Evolutionary conservation across 257 asterid genomes (phyloP).

Genomic region (Euphrasia confusa): DNA sequence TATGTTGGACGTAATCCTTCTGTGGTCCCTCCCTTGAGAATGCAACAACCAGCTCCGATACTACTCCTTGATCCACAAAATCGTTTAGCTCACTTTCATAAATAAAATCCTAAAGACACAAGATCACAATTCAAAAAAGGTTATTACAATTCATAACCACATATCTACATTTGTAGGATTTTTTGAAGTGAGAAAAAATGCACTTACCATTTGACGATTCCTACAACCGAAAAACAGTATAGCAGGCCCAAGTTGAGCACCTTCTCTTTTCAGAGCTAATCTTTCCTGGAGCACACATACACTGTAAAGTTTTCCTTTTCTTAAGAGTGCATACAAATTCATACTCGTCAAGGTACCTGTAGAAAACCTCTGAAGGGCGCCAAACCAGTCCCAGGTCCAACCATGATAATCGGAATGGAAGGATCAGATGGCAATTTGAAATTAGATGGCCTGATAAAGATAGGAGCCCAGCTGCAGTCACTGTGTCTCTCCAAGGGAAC

Average conservation of each 20-base stretch:
- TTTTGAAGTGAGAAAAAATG: conserved; percentile 11
- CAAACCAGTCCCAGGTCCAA: conserved; percentile 85
- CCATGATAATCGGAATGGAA: conserved; percentile 59
- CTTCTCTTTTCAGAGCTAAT: conserved; percentile 47
- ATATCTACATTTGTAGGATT: not conserved
- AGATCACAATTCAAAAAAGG: conserved; percentile 14
- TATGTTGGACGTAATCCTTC: conserved; percentile 78
- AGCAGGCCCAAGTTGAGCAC: conserved; percentile 68
- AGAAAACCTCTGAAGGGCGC: conserved; percentile 83
- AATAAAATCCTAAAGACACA: conserved; percentile 54
- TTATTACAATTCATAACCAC: not conserved
- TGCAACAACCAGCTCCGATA: conserved; percentile 67
- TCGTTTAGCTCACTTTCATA: conserved; percentile 60
- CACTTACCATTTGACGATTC: conserved; percentile 58
- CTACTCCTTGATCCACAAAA: conserved; percentile 48
- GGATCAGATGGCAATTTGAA: conserved; percentile 69
- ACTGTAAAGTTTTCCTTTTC: conserved; percentile 16
- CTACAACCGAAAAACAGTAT: conserved; percentile 66
- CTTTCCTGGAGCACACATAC: conserved; percentile 52
- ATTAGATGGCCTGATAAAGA: conserved; percentile 65
- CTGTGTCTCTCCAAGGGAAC: conserved; percentile 47
- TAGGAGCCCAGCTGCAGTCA: conserved; percentile 61
- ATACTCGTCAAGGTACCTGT: conserved; percentile 35
- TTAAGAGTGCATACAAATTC: conserved; percentile 2
- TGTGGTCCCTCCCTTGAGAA: conserved; percentile 74